phyloP scores from a whole-genome alignment of 306 rosid genomes.

The Potentilla sterilis region DNA sequence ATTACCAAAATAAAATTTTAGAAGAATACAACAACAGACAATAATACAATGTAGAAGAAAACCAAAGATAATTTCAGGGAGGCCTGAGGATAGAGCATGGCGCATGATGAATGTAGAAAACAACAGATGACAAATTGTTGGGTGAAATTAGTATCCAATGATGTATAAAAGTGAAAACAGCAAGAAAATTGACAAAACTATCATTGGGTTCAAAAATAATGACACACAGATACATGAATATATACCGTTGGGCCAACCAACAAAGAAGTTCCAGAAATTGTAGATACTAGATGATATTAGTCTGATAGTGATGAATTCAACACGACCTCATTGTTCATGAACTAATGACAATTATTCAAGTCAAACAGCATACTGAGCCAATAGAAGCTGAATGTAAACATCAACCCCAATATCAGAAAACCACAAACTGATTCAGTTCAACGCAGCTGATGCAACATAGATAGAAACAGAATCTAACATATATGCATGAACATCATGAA shows the following conservation, averaged over 20 bases:
- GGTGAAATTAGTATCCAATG: not conserved
- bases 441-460: not conserved
- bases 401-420: not conserved
- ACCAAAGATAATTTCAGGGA: not conserved
- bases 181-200: not conserved
- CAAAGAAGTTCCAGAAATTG: conserved; percentile 83
- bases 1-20: not conserved
- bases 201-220: not conserved
- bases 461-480: too few relatives aligned
- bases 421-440: not conserved
- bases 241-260: conserved; percentile 74
- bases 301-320: not conserved
- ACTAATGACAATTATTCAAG: not conserved
- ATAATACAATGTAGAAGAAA: not conserved
- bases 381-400: not conserved
- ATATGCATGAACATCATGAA: too few relatives aligned
- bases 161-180: not conserved
- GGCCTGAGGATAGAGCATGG: not conserved
- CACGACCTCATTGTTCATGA: not conserved
- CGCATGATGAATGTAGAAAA: not conserved
- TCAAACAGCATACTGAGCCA: not conserved
- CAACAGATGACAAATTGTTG: not conserved
- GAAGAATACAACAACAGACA: not conserved
- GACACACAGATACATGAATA: not conserved
- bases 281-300: too few relatives aligned